Evolutionary conservation across 805 yeast species (phyloP).

Genomic region (Yarrowia sp.): DNA sequence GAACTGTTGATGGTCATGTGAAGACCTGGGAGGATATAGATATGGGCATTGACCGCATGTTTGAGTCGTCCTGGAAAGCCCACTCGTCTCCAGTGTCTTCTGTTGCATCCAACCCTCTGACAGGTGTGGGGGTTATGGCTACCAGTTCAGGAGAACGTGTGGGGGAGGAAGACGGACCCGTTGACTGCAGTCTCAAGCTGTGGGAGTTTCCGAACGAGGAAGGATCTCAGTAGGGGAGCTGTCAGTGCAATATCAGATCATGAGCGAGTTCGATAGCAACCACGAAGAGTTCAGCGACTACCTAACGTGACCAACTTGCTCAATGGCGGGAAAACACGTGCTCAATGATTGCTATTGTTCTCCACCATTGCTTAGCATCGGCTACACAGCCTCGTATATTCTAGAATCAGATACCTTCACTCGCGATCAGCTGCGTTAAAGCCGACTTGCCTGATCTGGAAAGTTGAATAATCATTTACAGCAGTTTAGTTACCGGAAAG

Average conservation of each 20-base stretch:
- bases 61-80: slow-evolving; percentile 39
- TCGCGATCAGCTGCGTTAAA: not conserved
- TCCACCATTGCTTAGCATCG: too few relatives aligned
- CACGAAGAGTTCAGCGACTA: too few relatives aligned
- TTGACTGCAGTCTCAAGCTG: slow-evolving; percentile 40
- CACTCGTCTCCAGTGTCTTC: slow-evolving; percentile 41
- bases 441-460: slow-evolving; percentile 3
- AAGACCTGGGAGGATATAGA: slow-evolving; percentile 39
- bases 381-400: too few relatives aligned
- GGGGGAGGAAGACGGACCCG: slow-evolving; percentile 16
- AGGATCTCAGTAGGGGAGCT: not conserved
- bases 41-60: slow-evolving; percentile 28
- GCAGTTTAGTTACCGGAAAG: slow-evolving; percentile 3
- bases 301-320: too few relatives aligned
- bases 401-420: too few relatives aligned
- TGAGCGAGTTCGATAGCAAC: too few relatives aligned
- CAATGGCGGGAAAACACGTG: too few relatives aligned
- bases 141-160: slow-evolving; percentile 41
- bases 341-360: too few relatives aligned
- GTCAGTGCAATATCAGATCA: too few relatives aligned
- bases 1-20: slow-evolving; percentile 38
- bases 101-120: slow-evolving; percentile 41
- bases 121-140: slow-evolving; percentile 40
- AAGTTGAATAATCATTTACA: not conserved
- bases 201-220: slow-evolving; percentile 38